Evolutionary conservation across 176 grass and related monocot species (phyloP), one percentile per base, ranked within the genome.

Genomic region (Musa beccarii): DNA sequence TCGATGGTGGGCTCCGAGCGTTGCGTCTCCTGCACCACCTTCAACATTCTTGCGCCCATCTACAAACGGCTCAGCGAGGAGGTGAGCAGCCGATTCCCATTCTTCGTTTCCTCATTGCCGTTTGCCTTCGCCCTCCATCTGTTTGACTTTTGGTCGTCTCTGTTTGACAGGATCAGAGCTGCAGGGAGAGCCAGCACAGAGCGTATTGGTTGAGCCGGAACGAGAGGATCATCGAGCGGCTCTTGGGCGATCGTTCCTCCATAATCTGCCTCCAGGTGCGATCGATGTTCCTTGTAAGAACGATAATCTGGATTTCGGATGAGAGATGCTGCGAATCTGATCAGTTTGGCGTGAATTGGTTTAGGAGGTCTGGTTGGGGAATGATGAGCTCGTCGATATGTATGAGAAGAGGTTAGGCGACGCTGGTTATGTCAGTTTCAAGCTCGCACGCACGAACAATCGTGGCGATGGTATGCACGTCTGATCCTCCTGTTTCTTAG

Each of bases 181-280:
- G 79, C 76, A 84, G 92, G 81, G 92, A 96, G 85, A 96, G 92
- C 68, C 82, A 96, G 59, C 72, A 87, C 75, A 91, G 79, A 74
- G 77, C 79, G 14, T 85, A 85, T 72, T 96, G 92, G 92, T 76
- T 91, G 43, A 85, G 84, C 89, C 81, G 89, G 81, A 96, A 96
- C 61, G 79, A 96, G 73, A 84, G 79, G 21, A 96, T 96, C 79
- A 88, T 96, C 59, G 92, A 91, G 21, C 86, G 81, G 22, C 89
- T 96, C 51, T 85, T 96, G 63, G 82, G 77, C 1, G 89, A 85
- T 43, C 63, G 74, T 52, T 91, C 92, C 73, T 91, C 92, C 68
- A 91, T 96, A 67, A 96, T 96, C 78, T 96, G 92, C 82, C 88
- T 96, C 49, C 92, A 91, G 86, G 92, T 96, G 75, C 81, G 22